Conservation (phyloP, 495 filamentous ascomycete genomes). For the Astrothelium macrocarpum region DNA sequence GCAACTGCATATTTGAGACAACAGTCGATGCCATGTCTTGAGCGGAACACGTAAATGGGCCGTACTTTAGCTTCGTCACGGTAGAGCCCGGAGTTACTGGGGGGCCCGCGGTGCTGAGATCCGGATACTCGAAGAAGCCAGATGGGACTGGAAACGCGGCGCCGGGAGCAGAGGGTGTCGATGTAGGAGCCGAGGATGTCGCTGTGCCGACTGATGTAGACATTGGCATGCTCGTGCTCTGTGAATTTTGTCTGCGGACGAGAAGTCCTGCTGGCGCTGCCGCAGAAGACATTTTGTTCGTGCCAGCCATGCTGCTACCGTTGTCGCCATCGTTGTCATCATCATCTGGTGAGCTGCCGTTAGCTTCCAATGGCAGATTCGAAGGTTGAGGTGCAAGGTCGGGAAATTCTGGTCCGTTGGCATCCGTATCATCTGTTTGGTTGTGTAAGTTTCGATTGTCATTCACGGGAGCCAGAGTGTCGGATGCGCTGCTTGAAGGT, state of each 20-base stretch:
- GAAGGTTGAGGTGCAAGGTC: background rate
- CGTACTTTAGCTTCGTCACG: background rate
- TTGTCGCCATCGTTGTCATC: background rate
- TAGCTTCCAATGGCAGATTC: background rate
- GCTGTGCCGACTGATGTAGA: background rate
- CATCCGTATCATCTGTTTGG: background rate
- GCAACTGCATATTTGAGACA: slow-evolving; percentile 1
- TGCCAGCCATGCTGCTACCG: background rate
- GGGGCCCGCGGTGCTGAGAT: background rate
- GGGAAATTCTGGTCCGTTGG: background rate
- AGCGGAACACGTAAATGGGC: background rate
- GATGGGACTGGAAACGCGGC: background rate
- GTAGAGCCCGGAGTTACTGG: background rate
- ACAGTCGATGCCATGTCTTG: background rate
- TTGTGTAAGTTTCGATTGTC: background rate
- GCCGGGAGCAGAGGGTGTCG: background rate
- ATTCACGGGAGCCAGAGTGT: background rate
- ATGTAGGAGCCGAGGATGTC: background rate
- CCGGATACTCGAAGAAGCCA: background rate
- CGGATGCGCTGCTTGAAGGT: background rate
- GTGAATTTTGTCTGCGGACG: background rate
- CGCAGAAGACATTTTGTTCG: background rate
- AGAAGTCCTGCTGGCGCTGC: background rate
- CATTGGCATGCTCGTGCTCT: background rate
- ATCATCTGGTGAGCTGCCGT: background rate